Evolutionary conservation across 345 rosid species (phyloP).

Genomic region (Geranium rotundifolium): DNA sequence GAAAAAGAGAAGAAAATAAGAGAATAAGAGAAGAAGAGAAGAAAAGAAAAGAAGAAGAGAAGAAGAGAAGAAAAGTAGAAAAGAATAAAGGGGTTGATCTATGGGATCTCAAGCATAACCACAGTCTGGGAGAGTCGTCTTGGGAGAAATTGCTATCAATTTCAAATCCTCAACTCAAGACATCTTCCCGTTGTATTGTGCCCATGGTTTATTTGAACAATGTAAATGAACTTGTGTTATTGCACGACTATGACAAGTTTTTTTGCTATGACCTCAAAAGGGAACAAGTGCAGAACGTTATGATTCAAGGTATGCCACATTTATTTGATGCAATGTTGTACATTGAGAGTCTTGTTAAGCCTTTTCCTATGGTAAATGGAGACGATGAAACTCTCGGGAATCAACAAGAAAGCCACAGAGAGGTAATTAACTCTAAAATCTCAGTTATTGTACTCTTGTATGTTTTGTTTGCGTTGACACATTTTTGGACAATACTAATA

Average conservation of each 20-base stretch:
- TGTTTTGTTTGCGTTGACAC: too few relatives aligned
- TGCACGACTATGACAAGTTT: slow-evolving; percentile 28
- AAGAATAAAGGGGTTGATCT: slow-evolving; percentile 28
- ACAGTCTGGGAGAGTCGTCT: slow-evolving; percentile 39
- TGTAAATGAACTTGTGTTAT: slow-evolving; percentile 29
- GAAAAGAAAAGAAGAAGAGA: too few relatives aligned
- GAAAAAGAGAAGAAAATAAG: too few relatives aligned
- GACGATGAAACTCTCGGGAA: slow-evolving; percentile 1
- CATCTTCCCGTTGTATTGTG: slow-evolving; percentile 20
- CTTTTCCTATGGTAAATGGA: neutral
- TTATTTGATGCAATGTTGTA: slow-evolving; percentile 22
- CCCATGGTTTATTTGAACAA: slow-evolving; percentile 36
- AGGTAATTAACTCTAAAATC: too few relatives aligned
- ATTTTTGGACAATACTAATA: too few relatives aligned
- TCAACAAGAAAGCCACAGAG: slow-evolving; percentile 10
- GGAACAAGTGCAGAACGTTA: slow-evolving; percentile 19
- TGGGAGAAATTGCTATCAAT: slow-evolving; percentile 37
- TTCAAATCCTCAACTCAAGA: slow-evolving; percentile 12
- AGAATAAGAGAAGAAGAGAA: too few relatives aligned
- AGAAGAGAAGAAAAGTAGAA: too few relatives aligned
- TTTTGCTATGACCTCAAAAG: slow-evolving; percentile 36
- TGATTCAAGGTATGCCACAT: slow-evolving; percentile 20
- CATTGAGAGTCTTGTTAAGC: slow-evolving; percentile 41
- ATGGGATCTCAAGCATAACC: slow-evolving; percentile 38
- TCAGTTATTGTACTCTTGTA: too few relatives aligned